Conservation (phyloP, 805 yeast species). For the Diddensiella caesifluorescens region DNA sequence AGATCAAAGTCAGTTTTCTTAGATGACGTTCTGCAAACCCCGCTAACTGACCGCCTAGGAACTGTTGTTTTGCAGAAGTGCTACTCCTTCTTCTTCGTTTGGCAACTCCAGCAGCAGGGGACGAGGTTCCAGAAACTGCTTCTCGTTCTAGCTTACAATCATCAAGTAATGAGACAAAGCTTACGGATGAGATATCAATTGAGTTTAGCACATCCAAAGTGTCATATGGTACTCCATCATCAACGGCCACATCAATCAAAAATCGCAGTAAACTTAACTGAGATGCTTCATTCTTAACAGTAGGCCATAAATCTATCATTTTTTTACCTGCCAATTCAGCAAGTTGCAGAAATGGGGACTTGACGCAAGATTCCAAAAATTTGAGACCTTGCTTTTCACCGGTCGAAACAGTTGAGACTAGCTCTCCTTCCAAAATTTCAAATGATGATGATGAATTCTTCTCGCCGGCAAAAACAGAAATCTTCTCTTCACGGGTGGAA, state of each 20-base stretch:
- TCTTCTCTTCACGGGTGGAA: conserved; percentile 43
- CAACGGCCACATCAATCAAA: conserved; percentile 51
- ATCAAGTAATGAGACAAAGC: conserved; percentile 55
- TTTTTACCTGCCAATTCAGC: conserved; percentile 46
- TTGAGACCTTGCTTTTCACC: conserved; percentile 60
- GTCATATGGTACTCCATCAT: conserved; percentile 39
- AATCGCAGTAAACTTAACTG: conserved; percentile 55
- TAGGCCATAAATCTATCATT: conserved; percentile 49
- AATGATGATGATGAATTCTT: conserved; percentile 52
- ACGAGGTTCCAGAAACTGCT: conserved; percentile 30
- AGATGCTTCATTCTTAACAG: conserved; percentile 51
- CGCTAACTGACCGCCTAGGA: conserved; percentile 53
- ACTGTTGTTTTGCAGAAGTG: conserved; percentile 64
- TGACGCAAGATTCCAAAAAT: conserved; percentile 53
- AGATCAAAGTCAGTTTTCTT: conserved; percentile 66
- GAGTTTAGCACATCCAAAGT: conserved; percentile 43
- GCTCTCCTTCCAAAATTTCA: conserved; percentile 48
- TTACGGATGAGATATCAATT: conserved; percentile 52
- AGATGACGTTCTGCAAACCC: conserved; percentile 73
- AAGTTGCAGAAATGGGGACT: conserved; percentile 29
- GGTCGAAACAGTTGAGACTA: conserved; percentile 56
- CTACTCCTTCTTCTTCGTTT: conserved; percentile 78
- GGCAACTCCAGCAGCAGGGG: conserved; percentile 34
- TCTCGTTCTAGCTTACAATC: conserved; percentile 53
- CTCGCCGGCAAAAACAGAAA: conserved; percentile 38